Evolutionary conservation across 257 asterid genomes (phyloP).

Genomic region (Linaria vulgaris): DNA sequence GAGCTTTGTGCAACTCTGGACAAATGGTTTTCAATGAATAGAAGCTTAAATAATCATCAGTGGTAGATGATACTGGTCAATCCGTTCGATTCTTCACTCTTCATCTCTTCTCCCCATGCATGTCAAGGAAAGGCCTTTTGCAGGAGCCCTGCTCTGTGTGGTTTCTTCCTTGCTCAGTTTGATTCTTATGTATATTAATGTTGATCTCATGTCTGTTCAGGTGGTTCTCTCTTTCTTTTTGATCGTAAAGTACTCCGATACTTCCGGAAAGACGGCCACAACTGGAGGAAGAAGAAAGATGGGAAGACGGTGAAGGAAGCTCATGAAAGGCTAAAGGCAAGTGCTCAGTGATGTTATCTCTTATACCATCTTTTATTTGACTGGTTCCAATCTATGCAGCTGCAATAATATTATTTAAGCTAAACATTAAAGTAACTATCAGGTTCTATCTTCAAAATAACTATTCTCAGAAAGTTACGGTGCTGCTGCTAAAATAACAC

Average conservation of each 20-base stretch:
- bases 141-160: neutral
- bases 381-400: slow-evolving; percentile 9
- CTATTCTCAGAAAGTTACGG: slow-evolving; percentile 27
- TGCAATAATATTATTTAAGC: slow-evolving; percentile 13
- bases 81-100: neutral
- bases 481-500: slow-evolving; percentile 26
- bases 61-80: neutral
- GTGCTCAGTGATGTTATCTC: slow-evolving; percentile 18
- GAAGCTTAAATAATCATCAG: neutral
- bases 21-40: neutral
- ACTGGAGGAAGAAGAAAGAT: slow-evolving; percentile 92
- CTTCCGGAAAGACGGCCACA: slow-evolving; percentile 93
- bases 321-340: slow-evolving; percentile 93
- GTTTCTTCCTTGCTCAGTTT: slow-evolving; percentile 18
- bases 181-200: slow-evolving; percentile 6
- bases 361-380: slow-evolving; percentile 21
- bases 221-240: slow-evolving; percentile 91
- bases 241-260: slow-evolving; percentile 88
- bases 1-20: neutral
- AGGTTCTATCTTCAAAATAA: neutral
- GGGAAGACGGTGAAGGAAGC: slow-evolving; percentile 96
- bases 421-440: neutral
- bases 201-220: slow-evolving; percentile 38
- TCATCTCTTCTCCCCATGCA: neutral
- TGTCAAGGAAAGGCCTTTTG: neutral